Base-by-base conservation (phyloP, 768 basidiomycete genomes). In the Sarcodon aspratus region DNA sequence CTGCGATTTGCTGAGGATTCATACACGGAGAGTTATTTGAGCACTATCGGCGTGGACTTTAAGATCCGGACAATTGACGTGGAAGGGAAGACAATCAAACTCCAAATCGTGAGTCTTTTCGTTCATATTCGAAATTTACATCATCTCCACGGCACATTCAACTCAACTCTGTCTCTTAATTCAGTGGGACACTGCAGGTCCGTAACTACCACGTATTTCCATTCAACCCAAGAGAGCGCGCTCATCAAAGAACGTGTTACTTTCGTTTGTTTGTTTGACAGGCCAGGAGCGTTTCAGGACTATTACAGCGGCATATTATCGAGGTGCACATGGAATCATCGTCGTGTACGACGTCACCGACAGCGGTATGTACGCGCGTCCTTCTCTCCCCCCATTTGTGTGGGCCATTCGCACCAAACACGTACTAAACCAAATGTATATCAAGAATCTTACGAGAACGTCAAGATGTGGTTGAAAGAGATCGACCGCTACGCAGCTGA, bases 341-440 rank as follows among this genome's bases (percentile, higher is more conserved):
- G 86, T 98, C 45, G 94, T 98, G n/a, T 98, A 97, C 71, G 89
- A 92, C 64, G 93, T 97, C 48, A 95, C 93, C 38, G 94, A 97
- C 70, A 90, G 88, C 60, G 90, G 86, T 85, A 52, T 43, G 70
- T 56, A 27, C 21, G 5, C 21, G 2, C 21, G 21, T 5, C 21
- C 11, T 4, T 42, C 40, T 42, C 18, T 33, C 21, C 10, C 44
- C 12, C 11, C 42, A 27, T 6, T 17, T 18, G 46, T 15, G 36
- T 44, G 40, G 35, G 33, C 9, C 37, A 43, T 42, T 36, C 33
- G 18, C 44, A 33, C 47, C 54, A 46, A 36, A 50, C 48, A 13
- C 37, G 37, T 44, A 59, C 42, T 36, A 15, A n/a, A 21, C n/a
- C 36, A n/a, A n/a, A n/a, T n/a, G n/a, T n/a, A n/a, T n/a, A n/a